Base-by-base conservation (phyloP, 192 early-diverging fungal species). In the Kappamyces sp. region DNA sequence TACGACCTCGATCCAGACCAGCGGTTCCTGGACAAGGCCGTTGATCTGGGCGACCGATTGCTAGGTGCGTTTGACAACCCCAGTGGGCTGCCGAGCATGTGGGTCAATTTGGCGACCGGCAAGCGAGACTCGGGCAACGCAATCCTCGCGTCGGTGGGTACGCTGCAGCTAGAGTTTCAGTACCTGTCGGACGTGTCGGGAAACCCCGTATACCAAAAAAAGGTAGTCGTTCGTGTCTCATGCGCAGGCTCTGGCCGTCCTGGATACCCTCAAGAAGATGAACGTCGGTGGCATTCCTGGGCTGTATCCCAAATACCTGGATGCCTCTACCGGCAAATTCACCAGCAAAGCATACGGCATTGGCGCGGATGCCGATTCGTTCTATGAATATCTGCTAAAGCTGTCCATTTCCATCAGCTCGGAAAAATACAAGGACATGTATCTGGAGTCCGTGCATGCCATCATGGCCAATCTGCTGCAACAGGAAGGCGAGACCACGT, bases 1-100 rank as follows among this genome's bases (percentile, higher is more conserved):
- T 91, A 93, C 55, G 90, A 94, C 57, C 68, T 94, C 52, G 86
- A 87, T 32, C 67, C 73, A 39, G 90, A 94, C 43, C 51, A 52
- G 9, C 55, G 82, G 29, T 74, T 88, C 62, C 64, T 94, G 43
- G 59, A 74, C 9, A 88, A 90, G 69, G 85, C 88, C 0, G 67
- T 76, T 9, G 75, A 90, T 34, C 65, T 93, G 12, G 88, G 78
- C 36, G 76, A 83, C 34, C 69, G 63, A 41, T 63, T 91, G 54
- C 47, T 90, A 53, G 81, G 84, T 22, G 87, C 88, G 11, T 93
- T 94, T 67, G 69, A 81, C 64, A 83, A 81, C 4, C 59, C 73
- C 1, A 84, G 80, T n/a, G 86, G 88, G n/a, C 73, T 91, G 31
- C 89, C 89, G 4, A 79, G 74, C 47, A 81, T 84, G 45, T 72